These are phyloP conservation scores for Logfia minima DNA, from an alignment of 129 eudicot genomes.

Conservation along the genomic window DNA sequence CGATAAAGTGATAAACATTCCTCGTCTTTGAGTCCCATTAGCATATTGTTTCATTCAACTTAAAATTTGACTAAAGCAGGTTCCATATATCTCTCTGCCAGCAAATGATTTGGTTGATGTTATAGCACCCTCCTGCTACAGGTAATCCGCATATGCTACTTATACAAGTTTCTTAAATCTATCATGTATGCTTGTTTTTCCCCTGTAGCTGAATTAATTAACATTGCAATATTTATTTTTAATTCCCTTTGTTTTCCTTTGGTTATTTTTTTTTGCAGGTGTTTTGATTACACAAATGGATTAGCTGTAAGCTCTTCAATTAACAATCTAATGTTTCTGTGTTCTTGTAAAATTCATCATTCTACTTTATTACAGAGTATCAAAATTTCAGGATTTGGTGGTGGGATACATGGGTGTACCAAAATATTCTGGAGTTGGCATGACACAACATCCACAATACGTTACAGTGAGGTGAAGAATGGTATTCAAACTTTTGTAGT, in stretches of 20 bases:
- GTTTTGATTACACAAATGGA: conserved; percentile 98
- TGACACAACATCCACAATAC: conserved; percentile 98
- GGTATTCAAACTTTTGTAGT: neutral
- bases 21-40: conserved; percentile 12
- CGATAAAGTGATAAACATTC: neutral
- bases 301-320: conserved; percentile 71
- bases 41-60: conserved; percentile 30
- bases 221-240: conserved; percentile 12
- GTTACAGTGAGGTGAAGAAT: conserved; percentile 81
- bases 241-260: neutral
- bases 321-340: neutral
- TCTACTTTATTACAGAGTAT: neutral
- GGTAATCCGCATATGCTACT: conserved; percentile 41
- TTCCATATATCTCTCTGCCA: conserved; percentile 97
- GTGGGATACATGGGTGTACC: conserved; percentile 99
- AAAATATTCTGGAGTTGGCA: conserved; percentile 83
- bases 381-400: conserved; percentile 71
- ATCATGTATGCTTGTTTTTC: neutral
- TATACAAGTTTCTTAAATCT: conserved; percentile 8
- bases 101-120: conserved; percentile 95
- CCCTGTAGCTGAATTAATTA: conserved; percentile 63
- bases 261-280: conserved; percentile 48
- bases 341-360: neutral
- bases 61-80: conserved; percentile 59
- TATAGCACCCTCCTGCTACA: conserved; percentile 98